These are phyloP conservation scores for Gossypium schwendimanii DNA, from an alignment of 441 rosid species.

Conservation along the genomic window DNA sequence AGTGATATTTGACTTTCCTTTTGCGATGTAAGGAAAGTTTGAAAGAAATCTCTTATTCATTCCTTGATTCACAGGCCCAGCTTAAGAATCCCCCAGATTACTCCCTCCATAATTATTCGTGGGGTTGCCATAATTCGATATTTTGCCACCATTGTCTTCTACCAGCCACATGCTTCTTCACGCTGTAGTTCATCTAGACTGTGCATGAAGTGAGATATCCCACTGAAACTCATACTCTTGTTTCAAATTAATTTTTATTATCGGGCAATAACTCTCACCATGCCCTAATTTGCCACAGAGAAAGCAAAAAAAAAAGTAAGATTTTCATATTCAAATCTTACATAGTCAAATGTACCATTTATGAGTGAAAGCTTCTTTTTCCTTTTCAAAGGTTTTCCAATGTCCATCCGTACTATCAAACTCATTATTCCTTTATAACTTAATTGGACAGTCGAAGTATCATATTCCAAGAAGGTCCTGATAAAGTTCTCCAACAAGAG, in stretches of 20 bases:
- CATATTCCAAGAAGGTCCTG: not conserved
- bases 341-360: not conserved
- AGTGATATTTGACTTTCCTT: too few relatives aligned
- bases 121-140: not conserved
- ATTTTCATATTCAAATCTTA: not conserved
- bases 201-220: not conserved
- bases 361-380: not conserved
- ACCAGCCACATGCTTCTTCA: not conserved
- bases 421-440: not conserved
- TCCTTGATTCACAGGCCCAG: too few relatives aligned
- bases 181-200: not conserved
- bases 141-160: not conserved
- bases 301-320: not conserved
- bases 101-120: too few relatives aligned
- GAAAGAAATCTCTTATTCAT: too few relatives aligned
- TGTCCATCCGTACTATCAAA: not conserved
- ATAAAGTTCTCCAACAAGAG: not conserved
- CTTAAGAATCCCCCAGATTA: too few relatives aligned
- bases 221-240: not conserved
- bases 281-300: not conserved
- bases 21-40: too few relatives aligned
- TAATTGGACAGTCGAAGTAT: too few relatives aligned
- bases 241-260: not conserved
- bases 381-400: not conserved
- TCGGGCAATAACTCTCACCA: not conserved